Conservation (phyloP, 2,329 filamentous ascomycete species). For the Alternaria longipes region DNA sequence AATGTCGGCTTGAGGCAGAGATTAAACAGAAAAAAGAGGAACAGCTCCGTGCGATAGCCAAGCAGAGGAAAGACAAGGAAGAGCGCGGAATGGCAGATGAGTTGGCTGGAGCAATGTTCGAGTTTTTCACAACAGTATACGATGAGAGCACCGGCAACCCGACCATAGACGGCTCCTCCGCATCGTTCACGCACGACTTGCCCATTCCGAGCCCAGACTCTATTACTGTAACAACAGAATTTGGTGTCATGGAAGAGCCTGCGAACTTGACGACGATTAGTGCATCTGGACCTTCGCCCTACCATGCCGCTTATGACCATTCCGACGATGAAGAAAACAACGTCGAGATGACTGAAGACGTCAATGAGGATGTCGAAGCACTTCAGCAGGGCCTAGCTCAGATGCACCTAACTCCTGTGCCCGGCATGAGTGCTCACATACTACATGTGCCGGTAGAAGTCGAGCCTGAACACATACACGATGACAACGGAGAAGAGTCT, state of each 20-base stretch:
- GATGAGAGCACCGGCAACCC: conserved; percentile 20
- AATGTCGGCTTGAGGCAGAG: conserved; percentile 51
- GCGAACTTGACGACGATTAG: conserved; percentile 43
- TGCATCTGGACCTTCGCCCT: conserved; percentile 30
- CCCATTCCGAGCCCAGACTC: conserved; percentile 43
- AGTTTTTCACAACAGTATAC: conserved; percentile 45
- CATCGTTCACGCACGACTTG: conserved; percentile 13
- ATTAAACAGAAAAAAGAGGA: conserved; percentile 42
- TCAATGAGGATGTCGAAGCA: conserved; percentile 17
- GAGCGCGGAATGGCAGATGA: conserved; percentile 48
- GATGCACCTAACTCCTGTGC: conserved; percentile 7
- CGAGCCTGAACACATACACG: conserved; percentile 19
- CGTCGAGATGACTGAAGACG: conserved; percentile 30
- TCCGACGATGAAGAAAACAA: conserved; percentile 26
- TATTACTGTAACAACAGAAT: conserved; percentile 48
- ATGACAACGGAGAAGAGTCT: conserved; percentile 6
- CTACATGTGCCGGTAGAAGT: conserved; percentile 11
- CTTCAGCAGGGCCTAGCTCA: conserved; percentile 14
- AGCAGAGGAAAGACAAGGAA: conserved; percentile 43
- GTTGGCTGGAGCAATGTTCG: conserved; percentile 46
- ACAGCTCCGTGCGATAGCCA: conserved; percentile 40
- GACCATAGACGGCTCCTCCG: conserved; percentile 8
- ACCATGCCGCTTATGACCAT: conserved; percentile 22
- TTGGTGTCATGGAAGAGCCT: conserved; percentile 45
- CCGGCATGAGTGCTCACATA: conserved; percentile 4